A percentile compares a stretch with the other conserved stretches of the same genome.
Evolutionary conservation across 345 rosid genomes (phyloP).

Genomic region (Eucalyptus regnans): DNA sequence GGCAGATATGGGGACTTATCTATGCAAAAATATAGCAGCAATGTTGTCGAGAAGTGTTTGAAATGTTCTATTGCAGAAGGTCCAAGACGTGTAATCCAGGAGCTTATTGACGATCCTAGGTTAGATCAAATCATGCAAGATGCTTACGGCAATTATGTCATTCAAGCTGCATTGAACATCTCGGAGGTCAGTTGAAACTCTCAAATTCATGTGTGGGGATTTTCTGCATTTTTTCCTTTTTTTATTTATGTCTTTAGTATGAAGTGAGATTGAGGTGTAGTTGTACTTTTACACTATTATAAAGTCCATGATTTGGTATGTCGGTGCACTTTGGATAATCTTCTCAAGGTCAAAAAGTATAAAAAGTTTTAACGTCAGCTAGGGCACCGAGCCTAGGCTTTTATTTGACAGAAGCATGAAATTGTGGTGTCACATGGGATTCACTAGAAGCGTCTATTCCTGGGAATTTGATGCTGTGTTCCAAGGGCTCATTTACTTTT

Average conservation of each 20-base stretch:
- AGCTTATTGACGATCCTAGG: conserved; percentile 42
- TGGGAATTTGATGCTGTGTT: not conserved
- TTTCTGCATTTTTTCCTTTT: not conserved
- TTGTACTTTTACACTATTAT: not conserved
- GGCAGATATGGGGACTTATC: not conserved
- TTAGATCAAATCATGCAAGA: conserved; percentile 74
- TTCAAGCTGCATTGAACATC: conserved; percentile 66
- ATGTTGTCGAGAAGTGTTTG: conserved; percentile 39
- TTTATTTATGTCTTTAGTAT: not conserved
- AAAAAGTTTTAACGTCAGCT: not conserved
- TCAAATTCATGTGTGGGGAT: not conserved
- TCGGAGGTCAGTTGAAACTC: conserved; percentile 32
- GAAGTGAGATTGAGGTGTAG: not conserved
- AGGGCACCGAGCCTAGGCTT: not conserved
- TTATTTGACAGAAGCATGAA: not conserved
- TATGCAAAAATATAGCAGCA: not conserved
- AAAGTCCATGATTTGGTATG: not conserved
- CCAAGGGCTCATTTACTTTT: not conserved
- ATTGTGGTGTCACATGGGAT: not conserved
- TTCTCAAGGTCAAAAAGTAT: not conserved
- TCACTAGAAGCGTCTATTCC: not conserved
- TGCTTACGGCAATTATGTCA: conserved; percentile 75
- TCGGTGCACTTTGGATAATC: not conserved
- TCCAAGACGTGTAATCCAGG: conserved; percentile 1
- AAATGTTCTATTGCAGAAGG: not conserved